phyloP scores from a whole-genome alignment of 1,284 basidiomycete species.

The Rhodotorula sp. region DNA sequence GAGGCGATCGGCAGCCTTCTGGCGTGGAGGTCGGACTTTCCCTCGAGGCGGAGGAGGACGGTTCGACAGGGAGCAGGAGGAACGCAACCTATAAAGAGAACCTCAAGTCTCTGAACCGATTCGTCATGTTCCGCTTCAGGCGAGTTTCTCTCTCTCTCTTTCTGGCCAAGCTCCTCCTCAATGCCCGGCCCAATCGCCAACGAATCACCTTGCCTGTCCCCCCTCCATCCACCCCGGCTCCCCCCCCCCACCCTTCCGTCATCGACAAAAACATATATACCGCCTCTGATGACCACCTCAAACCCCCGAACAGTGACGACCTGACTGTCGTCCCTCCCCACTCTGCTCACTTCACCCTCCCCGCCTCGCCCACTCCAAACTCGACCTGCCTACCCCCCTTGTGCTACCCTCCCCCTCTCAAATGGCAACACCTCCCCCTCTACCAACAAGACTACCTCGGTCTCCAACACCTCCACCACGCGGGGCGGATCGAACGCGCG shows the following conservation, averaged over 20 bases:
- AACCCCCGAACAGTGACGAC: slow-evolving; percentile 56
- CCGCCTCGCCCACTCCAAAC: slow-evolving; percentile 8
- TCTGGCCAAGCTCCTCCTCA: too few species aligned
- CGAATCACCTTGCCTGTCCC: slow-evolving; percentile 46
- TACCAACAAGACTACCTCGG: slow-evolving; percentile 90
- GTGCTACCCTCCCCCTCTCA: slow-evolving; percentile 55
- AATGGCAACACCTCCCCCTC: slow-evolving; percentile 70
- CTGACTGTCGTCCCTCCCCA: slow-evolving; percentile 65
- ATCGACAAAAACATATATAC: not conserved
- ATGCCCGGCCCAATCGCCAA: too few species aligned
- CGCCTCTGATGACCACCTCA: not conserved
- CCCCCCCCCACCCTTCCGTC: not conserved
- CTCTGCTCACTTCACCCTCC: slow-evolving; percentile 44
- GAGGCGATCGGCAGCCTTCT: slow-evolving; percentile 28
- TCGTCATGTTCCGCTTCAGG: slow-evolving; percentile 52
- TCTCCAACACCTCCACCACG: slow-evolving; percentile 68
- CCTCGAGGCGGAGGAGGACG: not conserved
- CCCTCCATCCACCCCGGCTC: slow-evolving; percentile 61
- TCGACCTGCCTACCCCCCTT: slow-evolving; percentile 16
- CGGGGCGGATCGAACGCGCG: slow-evolving; percentile 60
- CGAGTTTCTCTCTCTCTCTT: too few species aligned
- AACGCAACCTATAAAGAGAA: slow-evolving; percentile 64
- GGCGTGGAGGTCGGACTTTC: not conserved
- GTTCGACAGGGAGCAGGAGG: slow-evolving; percentile 47
- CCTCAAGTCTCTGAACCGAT: slow-evolving; percentile 48